A percentile compares a stretch with the other conserved stretches of the same genome.
phyloP scores from a whole-genome alignment of 495 filamentous ascomycete genomes.

The Lasiosphaeria miniovina region DNA sequence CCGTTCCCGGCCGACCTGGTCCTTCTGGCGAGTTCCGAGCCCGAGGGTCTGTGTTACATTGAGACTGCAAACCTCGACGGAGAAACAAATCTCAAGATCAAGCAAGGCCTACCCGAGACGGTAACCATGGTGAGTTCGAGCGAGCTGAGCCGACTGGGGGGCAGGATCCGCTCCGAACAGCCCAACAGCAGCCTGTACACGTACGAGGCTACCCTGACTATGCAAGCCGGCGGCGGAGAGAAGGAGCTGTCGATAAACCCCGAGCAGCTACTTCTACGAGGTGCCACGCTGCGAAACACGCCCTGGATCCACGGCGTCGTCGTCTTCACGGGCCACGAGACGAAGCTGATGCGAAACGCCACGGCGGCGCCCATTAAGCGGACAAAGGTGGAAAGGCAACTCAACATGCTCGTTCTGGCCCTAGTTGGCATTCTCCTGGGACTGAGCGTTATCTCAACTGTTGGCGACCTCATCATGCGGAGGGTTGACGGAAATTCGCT shows the following conservation, averaged over 20 bases:
- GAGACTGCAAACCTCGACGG: slow-evolving; percentile 98
- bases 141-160: slow-evolving; percentile 83
- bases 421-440: slow-evolving; percentile 78
- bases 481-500: slow-evolving; percentile 57
- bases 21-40: slow-evolving; percentile 89
- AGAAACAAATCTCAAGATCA: slow-evolving; percentile 98
- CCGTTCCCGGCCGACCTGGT: slow-evolving; percentile 95
- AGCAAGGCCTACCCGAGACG: slow-evolving; percentile 96
- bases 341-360: slow-evolving; percentile 98
- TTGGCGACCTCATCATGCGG: slow-evolving; percentile 83
- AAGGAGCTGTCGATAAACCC: slow-evolving; percentile 83
- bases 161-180: slow-evolving; percentile 88
- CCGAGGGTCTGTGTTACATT: slow-evolving; percentile 97
- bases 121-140: slow-evolving; percentile 78
- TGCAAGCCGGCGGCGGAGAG: slow-evolving; percentile 90
- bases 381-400: slow-evolving; percentile 87
- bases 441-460: slow-evolving; percentile 83
- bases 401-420: slow-evolving; percentile 91
- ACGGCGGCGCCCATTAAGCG: slow-evolving; percentile 97
- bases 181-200: slow-evolving; percentile 99
- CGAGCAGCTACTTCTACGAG: slow-evolving; percentile 70
- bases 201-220: slow-evolving; percentile 93
- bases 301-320: slow-evolving; percentile 97
- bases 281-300: slow-evolving; percentile 92
- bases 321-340: slow-evolving; percentile 98